Evolutionary conservation across 2,329 filamentous ascomycete genomes (phyloP), one percentile per base, ranked within the genome.

Genomic region (Plectosphaerella sp.): DNA sequence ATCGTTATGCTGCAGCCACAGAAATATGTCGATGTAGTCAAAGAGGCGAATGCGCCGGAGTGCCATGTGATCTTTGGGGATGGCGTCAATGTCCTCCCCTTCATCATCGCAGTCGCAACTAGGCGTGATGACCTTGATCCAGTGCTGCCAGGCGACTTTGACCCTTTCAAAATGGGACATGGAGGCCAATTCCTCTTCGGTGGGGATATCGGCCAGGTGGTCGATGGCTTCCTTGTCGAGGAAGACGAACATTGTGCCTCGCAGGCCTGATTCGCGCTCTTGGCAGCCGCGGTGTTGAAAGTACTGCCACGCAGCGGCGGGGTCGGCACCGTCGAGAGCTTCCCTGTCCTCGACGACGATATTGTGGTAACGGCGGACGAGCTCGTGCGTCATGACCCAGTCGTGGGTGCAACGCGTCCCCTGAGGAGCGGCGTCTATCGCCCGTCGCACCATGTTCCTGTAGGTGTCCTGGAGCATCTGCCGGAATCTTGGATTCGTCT

Each of bases 201-300:
- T 45, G 12, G 52, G 52, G 45, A 45, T 37, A n/a, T 3, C 4
- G 2, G 52, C 37, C 6, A 54, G 48, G 45, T 37, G 48, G 18
- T 54, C 15, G 36, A 54, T 51, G 7, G 48, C 25, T 45, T 48
- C 52, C 5, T 54, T 15, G n/a, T 51, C 52, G 24, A 54, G 45
- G 45, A 45, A 48, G 24, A 54, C 48, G 39, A 54, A 54, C 22
- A 54, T 22, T 5, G n/a, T n/a, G 16, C 45, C 37, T 4, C 52
- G 48, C 20, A n/a, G 11, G 37, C 48, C 45, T 9, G 12, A 12
- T 48, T 48, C 52, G 3, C 45, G 37, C 39, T 48, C 45, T 45
- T 22, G 24, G 25, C 42, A 41, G 12, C 41, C 35, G 5, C 28
- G 11, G 24, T 36, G 14, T 18, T 45, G 36, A 14, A 33, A 37